Evolutionary conservation across 1,284 basidiomycete species (phyloP), one percentile per base, ranked within the genome.

Genomic region (Mycena sp.): DNA sequence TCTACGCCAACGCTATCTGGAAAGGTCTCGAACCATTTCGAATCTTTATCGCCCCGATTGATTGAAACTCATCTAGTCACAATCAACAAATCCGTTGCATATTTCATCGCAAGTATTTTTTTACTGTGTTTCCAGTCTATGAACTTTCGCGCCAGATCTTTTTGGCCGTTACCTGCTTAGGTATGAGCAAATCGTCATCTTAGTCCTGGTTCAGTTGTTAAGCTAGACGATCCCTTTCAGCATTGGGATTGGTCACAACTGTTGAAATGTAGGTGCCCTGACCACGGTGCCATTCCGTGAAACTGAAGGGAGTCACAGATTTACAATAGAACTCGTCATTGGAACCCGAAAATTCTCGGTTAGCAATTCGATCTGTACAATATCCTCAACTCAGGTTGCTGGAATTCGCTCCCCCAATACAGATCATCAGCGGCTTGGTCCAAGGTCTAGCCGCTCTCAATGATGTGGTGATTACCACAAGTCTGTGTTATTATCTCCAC

Each of bases 391-490:
- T 19, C n/a, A n/a, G n/a, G n/a, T n/a, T n/a, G n/a, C n/a, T n/a
- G n/a, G n/a, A n/a, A n/a, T n/a, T n/a, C n/a, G n/a, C n/a, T n/a
- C n/a, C n/a, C n/a, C n/a, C n/a, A n/a, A n/a, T 46, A 6, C 49
- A 65, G 64, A 65, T 65, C 26, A 44, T 63, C 21, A 58, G 60
- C 48, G 60, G 60, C 21, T 56, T 58, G 7, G 60, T 65, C 16
- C 64, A 65, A 40, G 64, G 64, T 11, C 53, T 65, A 19, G 60
- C 60, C 37, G 58, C 64, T 17, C 37, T 65, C 14, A 52, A 63
- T 44, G 64, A 65, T 44, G 30, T 63, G 6, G 35, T 63, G 21
- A 65, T 65, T 37, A 59, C 55, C 12, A 43, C n/a, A 17, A 49
- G 29, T 3, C 44, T 65, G 54, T 58, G 60, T 29, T 65, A 59